These are phyloP conservation scores for Phytophthora lateralis DNA, from an alignment of 352 stramenopile genomes.

Conservation along the genomic window DNA sequence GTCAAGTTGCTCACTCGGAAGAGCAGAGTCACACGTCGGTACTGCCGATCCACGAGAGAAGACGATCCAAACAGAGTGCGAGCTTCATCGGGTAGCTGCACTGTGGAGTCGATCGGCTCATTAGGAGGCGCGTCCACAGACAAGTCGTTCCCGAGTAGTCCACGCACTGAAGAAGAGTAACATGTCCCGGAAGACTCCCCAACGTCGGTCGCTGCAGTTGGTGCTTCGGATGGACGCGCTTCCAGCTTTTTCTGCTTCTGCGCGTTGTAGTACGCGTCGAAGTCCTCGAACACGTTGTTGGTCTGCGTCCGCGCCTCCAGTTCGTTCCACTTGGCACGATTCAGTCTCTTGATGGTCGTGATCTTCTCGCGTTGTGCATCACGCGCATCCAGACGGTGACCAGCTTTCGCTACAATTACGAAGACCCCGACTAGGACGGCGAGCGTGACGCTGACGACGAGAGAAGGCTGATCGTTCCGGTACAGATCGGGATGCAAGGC, in stretches of 20 bases:
- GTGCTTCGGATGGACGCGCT: slow-evolving; percentile 20
- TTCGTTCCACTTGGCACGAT: slow-evolving; percentile 68
- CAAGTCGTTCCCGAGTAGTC: slow-evolving; percentile 2
- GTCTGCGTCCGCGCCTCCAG: slow-evolving; percentile 48
- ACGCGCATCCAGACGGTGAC: slow-evolving; percentile 38
- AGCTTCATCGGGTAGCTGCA: slow-evolving; percentile 48
- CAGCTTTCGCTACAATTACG: slow-evolving; percentile 32
- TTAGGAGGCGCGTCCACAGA: neutral
- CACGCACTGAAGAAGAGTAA: slow-evolving; percentile 11
- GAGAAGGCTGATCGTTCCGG: slow-evolving; percentile 61
- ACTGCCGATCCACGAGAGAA: slow-evolving; percentile 39
- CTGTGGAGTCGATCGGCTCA: slow-evolving; percentile 15
- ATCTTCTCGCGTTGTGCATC: slow-evolving; percentile 57
- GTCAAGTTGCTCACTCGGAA: slow-evolving; percentile 44
- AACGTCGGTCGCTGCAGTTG: slow-evolving; percentile 13
- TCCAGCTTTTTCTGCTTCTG: slow-evolving; percentile 40
- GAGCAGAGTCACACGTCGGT: slow-evolving; percentile 30
- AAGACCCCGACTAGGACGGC: slow-evolving; percentile 49
- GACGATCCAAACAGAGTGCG: slow-evolving; percentile 56
- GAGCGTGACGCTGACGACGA: slow-evolving; percentile 47
- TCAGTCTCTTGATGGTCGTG: slow-evolving; percentile 61
- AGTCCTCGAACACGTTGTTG: slow-evolving; percentile 48
- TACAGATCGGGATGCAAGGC: slow-evolving; percentile 58
- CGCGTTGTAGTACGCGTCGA: slow-evolving; percentile 49
- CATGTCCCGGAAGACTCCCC: slow-evolving; percentile 20